Evolutionary conservation across 2,329 filamentous ascomycete species (phyloP).

Genomic region (Diaporthe batatas): DNA sequence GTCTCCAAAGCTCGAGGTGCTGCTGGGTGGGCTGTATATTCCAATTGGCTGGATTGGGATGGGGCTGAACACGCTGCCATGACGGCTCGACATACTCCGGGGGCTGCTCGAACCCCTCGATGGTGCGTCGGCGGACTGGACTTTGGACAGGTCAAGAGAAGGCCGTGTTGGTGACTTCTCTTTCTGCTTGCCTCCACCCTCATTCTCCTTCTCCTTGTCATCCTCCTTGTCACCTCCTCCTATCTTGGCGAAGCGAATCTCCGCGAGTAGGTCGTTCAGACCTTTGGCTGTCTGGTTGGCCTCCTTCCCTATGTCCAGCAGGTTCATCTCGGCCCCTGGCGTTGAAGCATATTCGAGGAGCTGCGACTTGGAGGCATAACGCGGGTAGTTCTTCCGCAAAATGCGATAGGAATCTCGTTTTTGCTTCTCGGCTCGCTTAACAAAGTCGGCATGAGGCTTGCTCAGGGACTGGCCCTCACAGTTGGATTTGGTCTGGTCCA

Average conservation of each 20-base stretch:
- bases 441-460: conserved; percentile 8
- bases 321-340: conserved; percentile 33
- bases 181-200: neutral
- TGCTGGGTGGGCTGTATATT: conserved; percentile 24
- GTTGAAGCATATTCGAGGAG: conserved; percentile 24
- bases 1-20: conserved; percentile 4
- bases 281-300: conserved; percentile 36
- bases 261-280: conserved; percentile 30
- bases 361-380: neutral
- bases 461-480: conserved; percentile 19
- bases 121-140: conserved; percentile 3
- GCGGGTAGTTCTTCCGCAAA: conserved; percentile 17
- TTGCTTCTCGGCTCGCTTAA: conserved; percentile 26
- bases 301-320: conserved; percentile 37
- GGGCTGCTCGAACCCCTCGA: conserved; percentile 23
- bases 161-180: conserved; percentile 8
- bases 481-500: conserved; percentile 35
- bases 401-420: conserved; percentile 5
- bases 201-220: conserved; percentile 12
- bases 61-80: conserved; percentile 18
- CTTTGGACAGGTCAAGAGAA: neutral
- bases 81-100: conserved; percentile 21
- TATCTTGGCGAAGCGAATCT: conserved; percentile 36
- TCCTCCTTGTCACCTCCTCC: conserved; percentile 20
- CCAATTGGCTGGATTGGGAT: conserved; percentile 1